Base-by-base conservation (phyloP, 164 flowering plant genomes). In the Annona squamosa region DNA sequence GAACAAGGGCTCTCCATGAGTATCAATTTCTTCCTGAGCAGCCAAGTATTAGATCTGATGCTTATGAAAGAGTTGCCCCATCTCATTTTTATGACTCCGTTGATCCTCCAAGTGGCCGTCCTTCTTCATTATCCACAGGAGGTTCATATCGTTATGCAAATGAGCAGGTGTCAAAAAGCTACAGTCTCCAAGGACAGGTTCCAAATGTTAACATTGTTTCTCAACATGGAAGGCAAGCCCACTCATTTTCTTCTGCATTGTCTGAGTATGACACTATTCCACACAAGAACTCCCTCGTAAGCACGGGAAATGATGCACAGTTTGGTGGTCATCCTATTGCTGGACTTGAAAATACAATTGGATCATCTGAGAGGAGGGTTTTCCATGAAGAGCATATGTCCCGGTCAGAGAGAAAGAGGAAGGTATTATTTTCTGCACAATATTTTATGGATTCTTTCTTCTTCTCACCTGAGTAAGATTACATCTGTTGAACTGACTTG, bases 11-110 rank as follows among this genome's bases (percentile, higher is more conserved):
- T 72, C 76, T 86, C 62, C 97, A 85, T 75, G 98, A 93, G 71
- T 91, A 91, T 75, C 93, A 93, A 73, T 93, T 93, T 86, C 92
- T 93, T 74, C 98, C 95, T 5, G 93, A 91, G 86, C 92, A 89
- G 77, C 94, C 98, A 69, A 84, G 86, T 75, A 83, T 87, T n/a
- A 85, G 89, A 80, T 72, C 83, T 72, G 95, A 90, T 4, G 19
- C 85, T 18, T 82, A 84, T 78, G 94, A 88, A 71, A 88, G 90
- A 80, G 82, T 74, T 78, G 74, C 76, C 17, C 81, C 90, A 63
- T 83, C 92, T 57, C 82, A 84, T 74, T 83, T 74, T 59, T 83
- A 87, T 79, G 84, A 82, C 62, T 81, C 87, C 44, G 64, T 73
- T 72, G 91, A 88, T 72, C 78, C 74, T 79, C 79, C 80, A 10